Conservation (phyloP, 139 green algal species). For the Chlamydomonas asymmetrica region DNA sequence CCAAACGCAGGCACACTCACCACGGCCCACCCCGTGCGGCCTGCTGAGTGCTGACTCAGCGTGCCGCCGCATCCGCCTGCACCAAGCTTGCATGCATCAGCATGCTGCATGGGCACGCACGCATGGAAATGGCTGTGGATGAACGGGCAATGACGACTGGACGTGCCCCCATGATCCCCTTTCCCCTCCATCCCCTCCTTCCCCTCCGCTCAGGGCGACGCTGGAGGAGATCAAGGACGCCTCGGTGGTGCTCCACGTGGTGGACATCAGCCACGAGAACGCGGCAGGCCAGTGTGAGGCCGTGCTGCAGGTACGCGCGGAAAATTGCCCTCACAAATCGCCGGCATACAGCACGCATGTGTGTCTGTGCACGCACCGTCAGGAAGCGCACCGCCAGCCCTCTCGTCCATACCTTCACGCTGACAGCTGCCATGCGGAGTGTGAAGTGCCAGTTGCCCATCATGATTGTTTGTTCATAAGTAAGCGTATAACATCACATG, state of each 20-base stretch:
- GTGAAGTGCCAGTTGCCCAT: not conserved
- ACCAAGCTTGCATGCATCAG: no score
- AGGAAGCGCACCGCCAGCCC: no score
- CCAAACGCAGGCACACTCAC: no score
- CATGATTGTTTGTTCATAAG: not conserved
- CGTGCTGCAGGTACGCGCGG: constrained; percentile 56
- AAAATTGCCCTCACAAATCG: not conserved
- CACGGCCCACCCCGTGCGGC: no score
- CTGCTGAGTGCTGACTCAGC: no score
- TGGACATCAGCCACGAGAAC: constrained; percentile 83
- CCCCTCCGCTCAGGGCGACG: constrained; percentile 65
- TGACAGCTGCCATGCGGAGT: no score
- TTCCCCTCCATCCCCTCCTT: not conserved
- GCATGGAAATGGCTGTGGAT: no score
- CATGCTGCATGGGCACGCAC: no score
- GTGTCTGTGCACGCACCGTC: not conserved
- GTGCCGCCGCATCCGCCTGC: no score
- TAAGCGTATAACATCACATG: not conserved
- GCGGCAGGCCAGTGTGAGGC: constrained; percentile 76
- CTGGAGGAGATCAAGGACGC: constrained; percentile 93
- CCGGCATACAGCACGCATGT: not conserved
- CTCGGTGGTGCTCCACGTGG: constrained; percentile 85
- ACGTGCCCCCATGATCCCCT: no score
- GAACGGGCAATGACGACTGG: no score
- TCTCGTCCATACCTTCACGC: no score